phyloP scores from a whole-genome alignment of 2,329 filamentous ascomycete genomes.

The Epichloe typhina region DNA sequence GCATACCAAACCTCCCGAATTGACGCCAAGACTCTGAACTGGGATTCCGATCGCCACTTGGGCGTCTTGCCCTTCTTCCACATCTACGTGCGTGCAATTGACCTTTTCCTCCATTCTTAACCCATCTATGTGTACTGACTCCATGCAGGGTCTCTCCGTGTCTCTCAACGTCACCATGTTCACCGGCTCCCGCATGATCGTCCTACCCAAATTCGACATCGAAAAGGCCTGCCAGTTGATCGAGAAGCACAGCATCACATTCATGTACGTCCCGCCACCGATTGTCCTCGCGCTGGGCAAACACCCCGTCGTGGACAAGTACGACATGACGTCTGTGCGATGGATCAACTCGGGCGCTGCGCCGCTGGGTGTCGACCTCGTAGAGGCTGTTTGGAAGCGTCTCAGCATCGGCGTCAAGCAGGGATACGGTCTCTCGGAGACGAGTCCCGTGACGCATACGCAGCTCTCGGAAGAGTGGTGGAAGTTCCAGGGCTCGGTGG shows the following conservation, averaged over 20 bases:
- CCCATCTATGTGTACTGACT: not conserved
- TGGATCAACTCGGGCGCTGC: constrained; percentile 85
- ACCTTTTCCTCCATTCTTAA: too few relatives aligned
- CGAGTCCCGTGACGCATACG: constrained; percentile 63
- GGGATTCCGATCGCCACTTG: constrained; percentile 57
- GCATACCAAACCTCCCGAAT: constrained; percentile 38
- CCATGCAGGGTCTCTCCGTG: constrained; percentile 18
- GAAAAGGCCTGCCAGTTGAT: constrained; percentile 66
- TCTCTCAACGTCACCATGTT: constrained; percentile 18
- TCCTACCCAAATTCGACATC: constrained; percentile 65
- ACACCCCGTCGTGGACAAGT: constrained; percentile 62
- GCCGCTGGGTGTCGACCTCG: constrained; percentile 68
- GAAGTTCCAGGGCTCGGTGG: constrained; percentile 63
- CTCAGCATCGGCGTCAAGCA: constrained; percentile 77
- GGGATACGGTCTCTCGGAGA: constrained; percentile 84
- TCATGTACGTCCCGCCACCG: constrained; percentile 72
- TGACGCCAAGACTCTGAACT: constrained; percentile 42
- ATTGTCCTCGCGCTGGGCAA: constrained; percentile 72
- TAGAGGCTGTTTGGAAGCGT: constrained; percentile 60
- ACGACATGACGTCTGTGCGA: constrained; percentile 64
- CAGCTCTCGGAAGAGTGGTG: constrained; percentile 68
- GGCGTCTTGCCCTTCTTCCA: constrained; percentile 84
- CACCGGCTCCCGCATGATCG: constrained; percentile 60
- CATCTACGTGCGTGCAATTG: constrained; percentile 53
- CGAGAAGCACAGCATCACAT: constrained; percentile 62